Conservation (phyloP, 2,329 filamentous ascomycete species). For the Cladosporium sp. region DNA sequence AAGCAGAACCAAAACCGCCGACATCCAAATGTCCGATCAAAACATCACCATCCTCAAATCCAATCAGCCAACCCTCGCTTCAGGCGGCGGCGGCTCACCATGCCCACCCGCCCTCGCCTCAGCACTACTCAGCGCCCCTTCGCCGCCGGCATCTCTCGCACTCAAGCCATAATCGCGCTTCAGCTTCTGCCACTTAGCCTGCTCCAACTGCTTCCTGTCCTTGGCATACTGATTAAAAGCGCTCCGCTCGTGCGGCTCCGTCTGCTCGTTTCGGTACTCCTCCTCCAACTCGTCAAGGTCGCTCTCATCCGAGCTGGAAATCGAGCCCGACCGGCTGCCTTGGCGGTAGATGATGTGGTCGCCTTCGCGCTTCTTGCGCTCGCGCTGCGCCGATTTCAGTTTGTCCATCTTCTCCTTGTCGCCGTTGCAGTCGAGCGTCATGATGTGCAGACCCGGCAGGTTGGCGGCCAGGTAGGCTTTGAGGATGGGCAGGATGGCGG, state of each 20-base stretch:
- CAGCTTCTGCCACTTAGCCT: constrained; percentile 15
- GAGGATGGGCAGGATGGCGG: constrained; percentile 67
- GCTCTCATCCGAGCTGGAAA: constrained; percentile 56
- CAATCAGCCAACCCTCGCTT: not conserved
- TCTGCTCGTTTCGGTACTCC: constrained; percentile 11
- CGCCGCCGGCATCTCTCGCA: not conserved
- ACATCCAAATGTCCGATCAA: not conserved
- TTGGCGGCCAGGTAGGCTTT: constrained; percentile 66
- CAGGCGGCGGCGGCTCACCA: not conserved
- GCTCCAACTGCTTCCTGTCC: constrained; percentile 23
- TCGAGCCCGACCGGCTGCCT: constrained; percentile 39
- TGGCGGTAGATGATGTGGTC: constrained; percentile 53
- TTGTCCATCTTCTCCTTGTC: constrained; percentile 68
- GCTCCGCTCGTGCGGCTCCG: constrained; percentile 17
- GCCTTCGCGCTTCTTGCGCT: constrained; percentile 64
- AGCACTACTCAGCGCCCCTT: not conserved
- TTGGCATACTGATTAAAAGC: constrained; percentile 18
- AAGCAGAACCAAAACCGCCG: not conserved
- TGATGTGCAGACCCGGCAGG: constrained; percentile 71
- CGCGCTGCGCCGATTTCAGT: constrained; percentile 72
- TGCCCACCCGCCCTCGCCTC: constrained; percentile 8
- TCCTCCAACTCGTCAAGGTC: constrained; percentile 45
- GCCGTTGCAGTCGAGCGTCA: constrained; percentile 66
- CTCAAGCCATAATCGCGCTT: constrained; percentile 13
- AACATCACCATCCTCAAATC: not conserved